A percentile compares a stretch with the other conserved stretches of the same genome.
Evolutionary conservation across 805 yeast genomes (phyloP).

Genomic region (Kodamaea jinghongensis): DNA sequence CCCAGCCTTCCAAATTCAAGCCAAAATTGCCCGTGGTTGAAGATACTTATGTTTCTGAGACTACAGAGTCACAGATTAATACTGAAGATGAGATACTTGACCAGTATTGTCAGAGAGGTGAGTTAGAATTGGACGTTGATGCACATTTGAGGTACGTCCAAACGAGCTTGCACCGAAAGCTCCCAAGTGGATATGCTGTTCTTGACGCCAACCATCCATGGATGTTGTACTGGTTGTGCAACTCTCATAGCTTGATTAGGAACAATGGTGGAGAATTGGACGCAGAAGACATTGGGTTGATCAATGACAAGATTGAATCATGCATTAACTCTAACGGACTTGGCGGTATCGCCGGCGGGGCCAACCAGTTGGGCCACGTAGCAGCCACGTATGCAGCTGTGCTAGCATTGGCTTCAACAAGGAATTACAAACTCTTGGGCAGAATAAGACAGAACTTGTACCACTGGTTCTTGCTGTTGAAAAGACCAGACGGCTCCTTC

Average conservation of each 20-base stretch:
- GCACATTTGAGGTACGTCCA: conserved; percentile 46
- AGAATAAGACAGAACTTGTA: conserved; percentile 41
- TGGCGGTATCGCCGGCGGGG: conserved; percentile 82
- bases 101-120: conserved; percentile 5
- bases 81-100: conserved; percentile 12
- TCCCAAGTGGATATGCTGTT: conserved; percentile 51
- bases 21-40: conserved; percentile 6
- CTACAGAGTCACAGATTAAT: conserved; percentile 11
- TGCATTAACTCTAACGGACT: conserved; percentile 30
- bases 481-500: conserved; percentile 73
- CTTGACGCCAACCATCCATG: conserved; percentile 92
- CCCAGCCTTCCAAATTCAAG: conserved; percentile 7
- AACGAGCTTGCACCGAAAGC: conserved; percentile 36
- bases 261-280: conserved; percentile 4
- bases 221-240: conserved; percentile 82
- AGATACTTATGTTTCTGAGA: conserved; percentile 13
- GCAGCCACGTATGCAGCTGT: conserved; percentile 84
- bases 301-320: conserved; percentile 23
- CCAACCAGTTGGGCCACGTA: conserved; percentile 75
- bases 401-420: conserved; percentile 52
- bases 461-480: conserved; percentile 64
- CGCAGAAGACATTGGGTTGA: conserved; percentile 33
- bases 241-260: conserved; percentile 31
- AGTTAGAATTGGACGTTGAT: conserved; percentile 12
- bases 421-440: conserved; percentile 30